Percentiles rank a stretch among this genome's conserved stretches.
Conservation (phyloP, 257 asterid genomes). For the Solanum stenotomum region DNA sequence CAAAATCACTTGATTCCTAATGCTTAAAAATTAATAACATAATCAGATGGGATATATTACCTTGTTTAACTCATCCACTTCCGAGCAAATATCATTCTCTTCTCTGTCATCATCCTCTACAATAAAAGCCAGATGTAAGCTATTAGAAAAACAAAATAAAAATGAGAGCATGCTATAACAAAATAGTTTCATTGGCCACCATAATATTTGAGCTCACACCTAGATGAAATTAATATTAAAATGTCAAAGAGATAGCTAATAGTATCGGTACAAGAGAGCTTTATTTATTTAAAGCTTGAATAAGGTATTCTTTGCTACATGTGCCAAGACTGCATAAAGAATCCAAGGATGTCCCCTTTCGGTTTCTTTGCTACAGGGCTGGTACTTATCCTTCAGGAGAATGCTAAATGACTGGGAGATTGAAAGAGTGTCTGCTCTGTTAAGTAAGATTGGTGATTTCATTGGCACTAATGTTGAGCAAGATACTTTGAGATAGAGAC, state of each 20-base stretch:
- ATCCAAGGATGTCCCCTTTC: not conserved
- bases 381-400: not conserved
- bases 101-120: constrained; percentile 39
- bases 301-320: not conserved
- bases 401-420: not conserved
- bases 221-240: not conserved
- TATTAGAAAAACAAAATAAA: not conserved
- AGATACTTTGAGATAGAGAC: not conserved
- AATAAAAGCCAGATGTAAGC: not conserved
- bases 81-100: constrained; percentile 6
- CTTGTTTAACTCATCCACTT: constrained; percentile 12
- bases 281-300: not conserved
- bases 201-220: not conserved
- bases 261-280: not conserved
- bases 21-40: not conserved
- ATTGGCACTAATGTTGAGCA: not conserved
- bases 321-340: not conserved
- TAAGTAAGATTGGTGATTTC: not conserved
- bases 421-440: not conserved
- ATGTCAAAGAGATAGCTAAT: not conserved
- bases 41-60: constrained; percentile 12
- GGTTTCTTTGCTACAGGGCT: not conserved
- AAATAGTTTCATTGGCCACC: not conserved
- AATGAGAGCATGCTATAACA: not conserved
- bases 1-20: not conserved